Evolutionary conservation across 2,329 filamentous ascomycete species (phyloP).

Genomic region (Falciphora oryzae): DNA sequence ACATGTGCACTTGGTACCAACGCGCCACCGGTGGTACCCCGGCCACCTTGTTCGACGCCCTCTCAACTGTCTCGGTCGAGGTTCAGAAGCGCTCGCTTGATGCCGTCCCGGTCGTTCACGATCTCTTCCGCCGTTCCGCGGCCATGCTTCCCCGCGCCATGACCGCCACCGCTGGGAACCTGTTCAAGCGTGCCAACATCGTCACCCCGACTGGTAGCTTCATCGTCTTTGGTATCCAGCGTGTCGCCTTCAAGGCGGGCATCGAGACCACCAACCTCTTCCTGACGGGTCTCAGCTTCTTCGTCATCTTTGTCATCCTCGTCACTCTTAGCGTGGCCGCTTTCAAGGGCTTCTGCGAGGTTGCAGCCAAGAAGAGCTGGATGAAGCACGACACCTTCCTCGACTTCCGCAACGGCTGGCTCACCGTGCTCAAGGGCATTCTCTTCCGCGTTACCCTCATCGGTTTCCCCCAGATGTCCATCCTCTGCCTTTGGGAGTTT

Average conservation of each 20-base stretch:
- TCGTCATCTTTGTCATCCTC: constrained; percentile 68
- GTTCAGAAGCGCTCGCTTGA: constrained; percentile 52
- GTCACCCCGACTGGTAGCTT: constrained; percentile 39
- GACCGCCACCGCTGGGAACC: constrained; percentile 23
- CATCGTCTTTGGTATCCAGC: constrained; percentile 66
- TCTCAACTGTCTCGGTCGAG: constrained; percentile 66
- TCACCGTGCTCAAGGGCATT: constrained; percentile 78
- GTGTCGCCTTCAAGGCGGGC: constrained; percentile 71
- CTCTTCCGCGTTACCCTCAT: constrained; percentile 78
- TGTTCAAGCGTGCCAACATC: constrained; percentile 51
- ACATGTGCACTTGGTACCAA: constrained; percentile 82
- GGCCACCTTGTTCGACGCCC: constrained; percentile 63
- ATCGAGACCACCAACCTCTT: constrained; percentile 84
- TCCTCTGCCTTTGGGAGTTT: constrained; percentile 81
- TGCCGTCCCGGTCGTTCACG: constrained; percentile 18
- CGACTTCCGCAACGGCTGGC: constrained; percentile 85
- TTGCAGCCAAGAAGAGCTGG: constrained; percentile 62
- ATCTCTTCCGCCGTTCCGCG: constrained; percentile 2
- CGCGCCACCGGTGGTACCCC: constrained; percentile 76
- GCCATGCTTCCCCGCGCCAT: constrained; percentile 31
- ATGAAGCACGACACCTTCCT: constrained; percentile 66
- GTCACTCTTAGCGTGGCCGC: constrained; percentile 62
- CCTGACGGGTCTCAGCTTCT: constrained; percentile 77
- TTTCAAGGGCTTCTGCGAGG: constrained; percentile 72
- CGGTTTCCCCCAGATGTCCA: constrained; percentile 77